Base-by-base conservation (phyloP, 192 early-diverging fungal species). In the Geranomyces variabilis region DNA sequence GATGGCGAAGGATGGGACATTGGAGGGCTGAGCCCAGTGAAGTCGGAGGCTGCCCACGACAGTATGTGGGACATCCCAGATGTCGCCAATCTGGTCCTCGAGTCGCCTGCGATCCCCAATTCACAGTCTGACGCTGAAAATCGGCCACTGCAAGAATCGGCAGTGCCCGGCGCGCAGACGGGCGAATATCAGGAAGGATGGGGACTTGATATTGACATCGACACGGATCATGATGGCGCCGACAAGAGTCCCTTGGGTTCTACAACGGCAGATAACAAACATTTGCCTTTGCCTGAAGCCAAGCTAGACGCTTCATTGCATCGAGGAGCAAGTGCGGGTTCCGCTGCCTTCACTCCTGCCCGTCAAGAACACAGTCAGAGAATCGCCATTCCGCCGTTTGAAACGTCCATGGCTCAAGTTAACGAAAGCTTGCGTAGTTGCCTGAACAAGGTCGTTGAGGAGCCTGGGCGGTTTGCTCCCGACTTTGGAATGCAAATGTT, bases 401-500 rank as follows among this genome's bases (percentile, higher is more conserved):
- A 68, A 55, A 14, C 51, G 12, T 60, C 30, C 19, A 48, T 47
- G 12, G 45, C 21, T 19, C 5, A 15, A 22, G 49, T 29, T 21
- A 61, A 28, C 9, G 68, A 69, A 43, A 24, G 31, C 31, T 28
- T 69, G 56, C 21, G 41, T 10, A 43, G 57, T 17, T 49, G 56
- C 13, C 26, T 69, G 36, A 59, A n/a, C 13, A 41, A 2, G 10
- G 56, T 69, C 21, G 56, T 58, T n/a, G 36, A 69, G n/a, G 31
- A 69, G 14, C 48, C 51, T 14, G 55, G 31, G 19, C 30, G 43
- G 3, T 48, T 69, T 31, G 66, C 24, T 21, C 41, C 48, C 8
- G 71, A 69, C 1, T 19, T 78, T 24, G 28, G 66, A 4, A 59
- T 78, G 61, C 30, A 71, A 21, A 22, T 74, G 36, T 64, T 78